Evolutionary conservation across 768 basidiomycete genomes (phyloP), one percentile per base, ranked within the genome.

Genomic region (Sporobolomyces phaffii): DNA sequence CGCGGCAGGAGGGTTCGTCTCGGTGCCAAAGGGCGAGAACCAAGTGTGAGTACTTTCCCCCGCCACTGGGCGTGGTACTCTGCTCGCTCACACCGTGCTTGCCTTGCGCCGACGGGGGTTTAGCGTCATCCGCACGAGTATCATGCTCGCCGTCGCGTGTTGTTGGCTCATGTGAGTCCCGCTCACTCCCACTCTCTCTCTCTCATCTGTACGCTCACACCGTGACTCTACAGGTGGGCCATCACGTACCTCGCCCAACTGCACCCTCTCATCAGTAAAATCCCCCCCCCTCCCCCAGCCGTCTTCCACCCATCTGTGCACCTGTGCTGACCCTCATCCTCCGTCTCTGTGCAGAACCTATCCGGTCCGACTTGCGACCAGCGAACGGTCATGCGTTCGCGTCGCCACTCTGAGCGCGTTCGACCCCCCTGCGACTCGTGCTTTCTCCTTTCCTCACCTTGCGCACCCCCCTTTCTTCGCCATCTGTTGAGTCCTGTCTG

Each of bases 161-260:
- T 93, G 90, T 79, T 98, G 92, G 80, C 84, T 98, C 73, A 87
- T 97, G 86, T 71, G 44, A 38, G 65, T 48, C 3, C 24, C 5
- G 26, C 2, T 24, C 17, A 24, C 1, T 31, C 3, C 6, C 26
- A 2, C 17, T 9, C 28, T 13, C 5, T 5, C 5, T 15, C 3
- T n/a, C n/a, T n/a, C n/a, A n/a, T n/a, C 3, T 10, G 11, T 2
- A 20, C 13, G 18, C n/a, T n/a, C n/a, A n/a, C 14, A 43, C 15
- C 24, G 44, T 63, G 52, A 63, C 53, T 18, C 24, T 5, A 45
- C 62, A 71, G 70, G 70, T 98, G 93, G 93, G 87, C 87, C 80
- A 85, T 94, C 75, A 92, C 93, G n/a, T 98, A 94, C 79, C 82
- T 96, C 77, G 91, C 92, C 1, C 93, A 98, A 76, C 78, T 96